Conservation (phyloP, 2,329 filamentous ascomycete genomes). For the Lizonia empirigonia region DNA sequence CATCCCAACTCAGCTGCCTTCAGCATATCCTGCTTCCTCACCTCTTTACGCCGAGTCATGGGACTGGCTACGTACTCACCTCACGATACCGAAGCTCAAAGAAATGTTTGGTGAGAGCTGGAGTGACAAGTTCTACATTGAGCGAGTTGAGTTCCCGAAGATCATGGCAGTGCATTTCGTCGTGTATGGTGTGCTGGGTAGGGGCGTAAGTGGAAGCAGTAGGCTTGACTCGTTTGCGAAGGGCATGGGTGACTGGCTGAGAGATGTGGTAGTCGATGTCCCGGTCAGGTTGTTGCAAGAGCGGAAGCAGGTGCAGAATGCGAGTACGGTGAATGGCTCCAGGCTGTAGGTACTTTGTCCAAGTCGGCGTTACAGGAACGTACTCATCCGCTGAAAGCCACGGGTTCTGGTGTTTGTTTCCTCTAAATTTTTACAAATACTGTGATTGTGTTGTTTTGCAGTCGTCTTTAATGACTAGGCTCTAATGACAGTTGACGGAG, state of each 20-base stretch:
- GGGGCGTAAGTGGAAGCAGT: constrained; percentile 55
- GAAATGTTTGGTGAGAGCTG: constrained; percentile 37
- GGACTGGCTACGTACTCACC: constrained; percentile 40
- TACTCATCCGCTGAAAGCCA: not conserved
- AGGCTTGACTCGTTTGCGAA: constrained; percentile 59
- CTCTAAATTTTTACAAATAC: too few species aligned
- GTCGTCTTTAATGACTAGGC: too few species aligned
- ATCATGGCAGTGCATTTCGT: constrained; percentile 47
- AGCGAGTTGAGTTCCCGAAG: constrained; percentile 41
- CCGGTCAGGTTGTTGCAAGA: constrained; percentile 42
- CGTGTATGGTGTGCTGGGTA: constrained; percentile 46
- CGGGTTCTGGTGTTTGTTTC: not conserved
- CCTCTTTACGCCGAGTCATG: constrained; percentile 34
- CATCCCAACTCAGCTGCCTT: constrained; percentile 39
- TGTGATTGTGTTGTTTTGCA: not conserved
- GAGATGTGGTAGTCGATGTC: constrained; percentile 52
- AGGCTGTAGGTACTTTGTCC: not conserved
- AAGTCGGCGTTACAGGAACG: not conserved
- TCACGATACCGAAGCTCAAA: constrained; percentile 36
- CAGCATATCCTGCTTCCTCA: constrained; percentile 28
- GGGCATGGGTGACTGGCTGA: constrained; percentile 59
- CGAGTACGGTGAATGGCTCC: not conserved
- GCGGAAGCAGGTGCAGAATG: constrained; percentile 6
- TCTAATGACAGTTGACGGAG: not conserved
- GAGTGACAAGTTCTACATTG: constrained; percentile 28